Evolutionary conservation across 2,329 filamentous ascomycete species (phyloP).

Genomic region (Ceratocystis eucalypticola): DNA sequence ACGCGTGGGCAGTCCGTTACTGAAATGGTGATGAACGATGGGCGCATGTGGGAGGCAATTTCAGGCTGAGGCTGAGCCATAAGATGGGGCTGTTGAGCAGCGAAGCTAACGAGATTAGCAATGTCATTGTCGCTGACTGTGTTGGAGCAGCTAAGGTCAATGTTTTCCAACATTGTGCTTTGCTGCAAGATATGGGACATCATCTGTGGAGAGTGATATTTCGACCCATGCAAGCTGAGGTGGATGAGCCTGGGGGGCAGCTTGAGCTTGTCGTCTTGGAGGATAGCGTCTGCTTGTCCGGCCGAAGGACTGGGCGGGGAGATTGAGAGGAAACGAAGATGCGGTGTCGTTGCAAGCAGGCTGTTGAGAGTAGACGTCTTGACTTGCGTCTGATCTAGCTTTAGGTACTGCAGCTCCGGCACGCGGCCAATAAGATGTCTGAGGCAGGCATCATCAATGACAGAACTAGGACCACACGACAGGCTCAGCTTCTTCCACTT

Average conservation of each 20-base stretch:
- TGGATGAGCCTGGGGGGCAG: neutral
- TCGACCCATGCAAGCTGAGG: neutral
- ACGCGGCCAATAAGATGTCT: neutral
- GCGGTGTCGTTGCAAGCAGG: neutral
- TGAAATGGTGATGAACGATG: neutral
- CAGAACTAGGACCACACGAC: neutral
- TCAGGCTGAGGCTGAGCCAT: neutral
- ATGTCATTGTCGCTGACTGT: neutral
- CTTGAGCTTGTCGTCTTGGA: neutral
- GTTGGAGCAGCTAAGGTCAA: neutral
- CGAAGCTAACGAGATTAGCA: neutral
- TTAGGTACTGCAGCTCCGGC: constrained; percentile 2
- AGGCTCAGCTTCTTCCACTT: constrained; percentile 5
- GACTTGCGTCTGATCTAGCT: neutral
- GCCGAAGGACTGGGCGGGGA: neutral
- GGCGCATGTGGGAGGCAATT: neutral
- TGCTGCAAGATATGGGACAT: constrained; percentile 2
- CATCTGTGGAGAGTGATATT: neutral
- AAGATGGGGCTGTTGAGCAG: neutral
- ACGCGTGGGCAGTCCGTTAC: neutral
- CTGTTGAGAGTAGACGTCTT: neutral
- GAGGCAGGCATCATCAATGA: neutral
- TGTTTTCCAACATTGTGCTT: neutral
- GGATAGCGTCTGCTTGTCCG: neutral
- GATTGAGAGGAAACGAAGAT: neutral